Evolutionary conservation across 805 yeast genomes (phyloP), one percentile per base, ranked within the genome.

Genomic region (Henningerozyma blattae): DNA sequence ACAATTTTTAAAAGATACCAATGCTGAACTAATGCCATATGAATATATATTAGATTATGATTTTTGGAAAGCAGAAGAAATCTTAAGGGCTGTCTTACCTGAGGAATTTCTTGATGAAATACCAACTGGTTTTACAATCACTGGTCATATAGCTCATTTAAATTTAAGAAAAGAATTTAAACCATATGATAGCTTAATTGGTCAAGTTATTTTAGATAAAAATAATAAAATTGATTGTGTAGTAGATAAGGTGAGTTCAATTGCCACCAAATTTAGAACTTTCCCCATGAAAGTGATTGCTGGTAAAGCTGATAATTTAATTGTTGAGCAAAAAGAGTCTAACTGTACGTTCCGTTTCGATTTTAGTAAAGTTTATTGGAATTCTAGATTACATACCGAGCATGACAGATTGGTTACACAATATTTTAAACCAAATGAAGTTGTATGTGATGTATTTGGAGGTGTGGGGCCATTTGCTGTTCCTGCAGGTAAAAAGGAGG

Each of bases 381-480:
- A 91, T 54, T 84, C 96, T 13, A 70, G 98, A 45, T 65, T 91
- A 33, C 89, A 86, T 44, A 83, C 95, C 1, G 99, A 91, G 49
- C 99, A 91, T 56, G 89, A 76, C 31, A 65, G 97, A 38, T 59
- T 91, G 28, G 78, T 91, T 3, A 52, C 59, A 1, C 50, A 59
- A 26, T 65, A 63, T 37, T 79, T 82, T 46, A 46, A 69, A 28
- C 64, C 71, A 4, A 79, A 80, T 8, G 80, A 79, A 38, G 81
- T 85, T 5, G 81, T 93, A 0, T 84, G 85, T 47, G 99, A 91
- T 61, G 96, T 86, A 0, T 83, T 93, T 74, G 97, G 95, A 1
- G 99, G 99, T 31, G 97, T 91, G 2, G 99, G 99, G 0, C 99
- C 99, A 4, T 91, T 93, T 62, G 89, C 94, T 2, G 74, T 91